Evolutionary conservation across 495 filamentous ascomycete genomes (phyloP).

Genomic region (Geopyxis carbonaria): DNA sequence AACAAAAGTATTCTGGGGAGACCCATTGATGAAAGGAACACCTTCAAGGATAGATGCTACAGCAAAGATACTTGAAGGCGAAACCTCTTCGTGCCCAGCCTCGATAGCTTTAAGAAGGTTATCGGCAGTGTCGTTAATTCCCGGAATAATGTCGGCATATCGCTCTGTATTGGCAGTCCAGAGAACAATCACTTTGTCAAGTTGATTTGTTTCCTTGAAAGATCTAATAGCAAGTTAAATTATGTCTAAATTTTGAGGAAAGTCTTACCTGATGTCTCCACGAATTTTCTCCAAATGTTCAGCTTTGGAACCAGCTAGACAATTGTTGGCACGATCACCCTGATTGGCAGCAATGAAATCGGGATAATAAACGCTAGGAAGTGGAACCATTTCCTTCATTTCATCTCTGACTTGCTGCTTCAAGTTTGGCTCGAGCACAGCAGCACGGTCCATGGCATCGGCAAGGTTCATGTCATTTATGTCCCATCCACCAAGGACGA

Average conservation of each 20-base stretch:
- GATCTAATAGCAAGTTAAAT: conserved; percentile 38
- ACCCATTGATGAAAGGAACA: conserved; percentile 96
- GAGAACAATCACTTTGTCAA: conserved; percentile 94
- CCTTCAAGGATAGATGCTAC: conserved; percentile 83
- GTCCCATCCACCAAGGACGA: conserved; percentile 93
- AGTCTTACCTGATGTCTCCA: conserved; percentile 71
- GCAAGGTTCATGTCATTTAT: conserved; percentile 81
- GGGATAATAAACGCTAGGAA: conserved; percentile 94
- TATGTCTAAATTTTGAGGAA: conserved; percentile 4
- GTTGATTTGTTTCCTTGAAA: conserved; percentile 69
- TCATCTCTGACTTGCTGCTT: conserved; percentile 82
- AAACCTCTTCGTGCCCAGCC: conserved; percentile 67
- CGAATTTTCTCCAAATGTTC: conserved; percentile 88
- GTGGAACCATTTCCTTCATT: conserved; percentile 74
- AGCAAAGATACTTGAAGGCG: conserved; percentile 90
- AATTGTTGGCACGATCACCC: conserved; percentile 88
- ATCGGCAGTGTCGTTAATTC: conserved; percentile 91
- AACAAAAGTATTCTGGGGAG: conserved; percentile 97
- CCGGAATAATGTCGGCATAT: conserved; percentile 69
- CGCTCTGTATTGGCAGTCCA: conserved; percentile 99
- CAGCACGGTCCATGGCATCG: conserved; percentile 85
- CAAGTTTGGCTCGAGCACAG: conserved; percentile 81
- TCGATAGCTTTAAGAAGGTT: conserved; percentile 81
- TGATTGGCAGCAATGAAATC: conserved; percentile 99
- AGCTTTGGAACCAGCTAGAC: conserved; percentile 69